Base-by-base conservation (phyloP, 1,139 yeast genomes). In the Candida tunisiensis region DNA sequence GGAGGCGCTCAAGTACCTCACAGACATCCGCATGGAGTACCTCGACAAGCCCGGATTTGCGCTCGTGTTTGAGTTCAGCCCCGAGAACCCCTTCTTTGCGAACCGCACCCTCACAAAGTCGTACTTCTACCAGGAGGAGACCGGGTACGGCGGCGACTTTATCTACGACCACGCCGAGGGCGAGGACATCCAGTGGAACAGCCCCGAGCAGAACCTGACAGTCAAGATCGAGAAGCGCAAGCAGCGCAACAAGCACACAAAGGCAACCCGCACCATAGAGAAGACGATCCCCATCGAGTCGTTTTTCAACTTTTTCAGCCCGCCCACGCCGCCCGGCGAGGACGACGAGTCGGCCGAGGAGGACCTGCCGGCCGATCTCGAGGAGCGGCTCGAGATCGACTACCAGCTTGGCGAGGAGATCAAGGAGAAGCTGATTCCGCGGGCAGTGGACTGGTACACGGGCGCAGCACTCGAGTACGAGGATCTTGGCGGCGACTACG, bases 141-240 rank as follows among this genome's bases (percentile, higher is more conserved):
- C 85, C 40, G 95, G 94, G 16, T 82, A 80, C 53, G 74, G 88
- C 25, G 96, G 98, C 23, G 98, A 88, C 53, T 88, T 80, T 53
- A 83, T 88, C 39, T 91, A 85, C 53, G 96, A 85, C 56, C 93
- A 80, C 50, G 96, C 98, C 6, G 92, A 80, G 47, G 98, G 98
- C 28, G 67, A 72, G 42, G 73, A 69, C 31, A 79, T 91, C 51
- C 61, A 75, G 43, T 88, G 99, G 99, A 62, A 58, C 38, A 66
- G 74, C 31, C 72, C 77, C 44, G 93, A 77, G 41, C 60, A 63
- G 38, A 85, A 88, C 50, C 83, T 80, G 31, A 88, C 98, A 19
- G 71, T 85, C 35, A 61, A 64, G 39, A 73, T 88, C 34, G 96
- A 88, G 62, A 78, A 83, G 65, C 77, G 95, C 59, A 88, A 88